A percentile compares a stretch with the other conserved stretches of the same genome.
Evolutionary conservation across 371 early-diverging fungal species (phyloP).

Genomic region (Syncephalis fuscata): DNA sequence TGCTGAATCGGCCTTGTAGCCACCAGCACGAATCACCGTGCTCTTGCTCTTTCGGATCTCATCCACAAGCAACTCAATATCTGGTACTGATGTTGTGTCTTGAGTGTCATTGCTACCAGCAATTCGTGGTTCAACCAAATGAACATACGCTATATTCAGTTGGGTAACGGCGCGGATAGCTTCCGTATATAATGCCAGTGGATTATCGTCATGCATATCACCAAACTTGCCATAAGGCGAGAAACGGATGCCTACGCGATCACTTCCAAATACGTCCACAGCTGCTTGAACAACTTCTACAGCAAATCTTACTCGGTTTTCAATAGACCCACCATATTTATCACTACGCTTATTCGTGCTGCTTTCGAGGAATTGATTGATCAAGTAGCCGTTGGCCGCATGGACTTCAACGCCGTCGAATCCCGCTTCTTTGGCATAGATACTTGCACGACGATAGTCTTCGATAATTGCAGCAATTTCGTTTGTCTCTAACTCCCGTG

Average conservation of each 20-base stretch:
- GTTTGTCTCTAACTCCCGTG: slow-evolving; percentile 24
- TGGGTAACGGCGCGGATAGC: slow-evolving; percentile 29
- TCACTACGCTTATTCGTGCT: slow-evolving; percentile 37
- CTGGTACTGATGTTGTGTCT: slow-evolving; percentile 22
- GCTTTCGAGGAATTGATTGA: slow-evolving; percentile 32
- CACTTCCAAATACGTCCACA: not conserved
- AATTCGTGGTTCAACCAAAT: slow-evolving; percentile 38
- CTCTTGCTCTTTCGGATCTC: slow-evolving; percentile 9
- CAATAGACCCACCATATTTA: slow-evolving; percentile 31
- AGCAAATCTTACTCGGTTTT: slow-evolving; percentile 27
- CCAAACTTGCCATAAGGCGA: slow-evolving; percentile 24
- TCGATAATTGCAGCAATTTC: slow-evolving; percentile 38
- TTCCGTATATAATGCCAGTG: slow-evolving; percentile 34
- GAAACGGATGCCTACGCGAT: slow-evolving; percentile 49
- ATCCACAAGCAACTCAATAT: slow-evolving; percentile 33
- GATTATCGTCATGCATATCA: slow-evolving; percentile 35
- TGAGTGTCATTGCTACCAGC: slow-evolving; percentile 34
- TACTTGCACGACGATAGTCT: slow-evolving; percentile 19
- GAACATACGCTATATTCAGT: slow-evolving; percentile 31
- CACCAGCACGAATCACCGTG: slow-evolving; percentile 20
- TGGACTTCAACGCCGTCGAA: slow-evolving; percentile 58
- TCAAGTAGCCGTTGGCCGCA: slow-evolving; percentile 39
- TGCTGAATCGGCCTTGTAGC: slow-evolving; percentile 36
- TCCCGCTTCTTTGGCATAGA: slow-evolving; percentile 15
- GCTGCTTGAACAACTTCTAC: slow-evolving; percentile 21